Evolutionary conservation across 1,139 yeast species (phyloP).

Genomic region (Diutina ranongensis): DNA sequence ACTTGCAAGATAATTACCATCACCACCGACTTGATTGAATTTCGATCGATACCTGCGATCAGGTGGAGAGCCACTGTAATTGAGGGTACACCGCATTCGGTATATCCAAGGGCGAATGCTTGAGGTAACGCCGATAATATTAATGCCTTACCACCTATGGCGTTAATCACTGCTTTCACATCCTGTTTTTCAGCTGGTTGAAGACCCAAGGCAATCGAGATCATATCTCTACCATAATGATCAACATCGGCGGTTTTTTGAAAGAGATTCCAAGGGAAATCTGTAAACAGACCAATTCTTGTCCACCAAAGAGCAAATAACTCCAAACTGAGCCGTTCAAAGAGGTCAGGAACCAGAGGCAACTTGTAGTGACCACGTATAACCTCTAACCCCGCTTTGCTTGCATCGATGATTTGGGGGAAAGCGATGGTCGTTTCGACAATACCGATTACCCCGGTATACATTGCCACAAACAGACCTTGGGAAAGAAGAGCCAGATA

Average conservation of each 20-base stretch:
- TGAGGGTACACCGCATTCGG: constrained; percentile 29
- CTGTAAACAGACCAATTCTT: background rate
- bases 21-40: constrained; percentile 15
- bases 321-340: background rate
- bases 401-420: background rate
- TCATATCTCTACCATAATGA: background rate
- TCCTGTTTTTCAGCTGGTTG: background rate
- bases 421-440: background rate
- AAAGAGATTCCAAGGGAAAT: background rate
- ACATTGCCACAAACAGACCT: constrained; percentile 2
- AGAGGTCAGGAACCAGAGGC: background rate
- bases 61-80: background rate
- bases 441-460: background rate
- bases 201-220: background rate
- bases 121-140: constrained; percentile 24
- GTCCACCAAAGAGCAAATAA: constrained; percentile 1
- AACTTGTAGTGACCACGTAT: background rate
- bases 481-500: background rate
- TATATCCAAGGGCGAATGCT: constrained; percentile 33
- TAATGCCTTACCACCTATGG: constrained; percentile 10
- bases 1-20: constrained; percentile 9
- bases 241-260: background rate
- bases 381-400: background rate
- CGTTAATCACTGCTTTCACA: background rate
- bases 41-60: background rate